Base-by-base conservation (phyloP, 305 asterid species). In the Solanum hybrid region DNA sequence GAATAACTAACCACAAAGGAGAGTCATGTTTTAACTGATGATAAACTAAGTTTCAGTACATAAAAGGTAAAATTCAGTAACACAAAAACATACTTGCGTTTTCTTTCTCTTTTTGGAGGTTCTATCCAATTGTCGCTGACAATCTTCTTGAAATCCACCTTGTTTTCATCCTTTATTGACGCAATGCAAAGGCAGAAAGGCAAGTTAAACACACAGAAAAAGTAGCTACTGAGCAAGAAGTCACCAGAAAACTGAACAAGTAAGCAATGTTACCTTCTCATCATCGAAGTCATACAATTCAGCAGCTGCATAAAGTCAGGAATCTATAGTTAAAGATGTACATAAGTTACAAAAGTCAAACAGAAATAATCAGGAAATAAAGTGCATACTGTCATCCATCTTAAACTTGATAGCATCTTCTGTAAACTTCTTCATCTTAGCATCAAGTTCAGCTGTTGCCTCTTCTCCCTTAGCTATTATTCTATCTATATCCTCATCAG, bases 381-480 rank as follows among this genome's bases (percentile, higher is more conserved):
- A 84, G 85, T 88, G 88, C 99, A 85, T 94, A 98, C 99, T 90
- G 92, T 98, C 99, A 7, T 98, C 99, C 99, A 98, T 95, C 93
- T 98, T 98, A 88, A 98, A 98, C 90, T 95, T 96, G 94, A 98
- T 97, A 90, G 99, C 99, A 91, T 98, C 99, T 94, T 98, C 99
- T 1, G 99, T 98, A 90, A 98, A 98, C 90, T 95, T 98, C 90
- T 97, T 98, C 99, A 98, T 98, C 96, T 98, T 98, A 64, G 99
- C 99, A 94, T 97, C 99, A 91, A 98, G 99, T 89, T 96, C 99
- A 90, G 99, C 98, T 60, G 99, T 98, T 85, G 99, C 96, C 93
- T 98, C 99, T 94, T 98, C 99, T 92, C 99, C 99, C 92, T 96
- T 97, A 85, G 99, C 99, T 90, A 98, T 98, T 42, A 98, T 98